Conservation (phyloP, 441 rosid genomes). For the Brassica balearica region DNA sequence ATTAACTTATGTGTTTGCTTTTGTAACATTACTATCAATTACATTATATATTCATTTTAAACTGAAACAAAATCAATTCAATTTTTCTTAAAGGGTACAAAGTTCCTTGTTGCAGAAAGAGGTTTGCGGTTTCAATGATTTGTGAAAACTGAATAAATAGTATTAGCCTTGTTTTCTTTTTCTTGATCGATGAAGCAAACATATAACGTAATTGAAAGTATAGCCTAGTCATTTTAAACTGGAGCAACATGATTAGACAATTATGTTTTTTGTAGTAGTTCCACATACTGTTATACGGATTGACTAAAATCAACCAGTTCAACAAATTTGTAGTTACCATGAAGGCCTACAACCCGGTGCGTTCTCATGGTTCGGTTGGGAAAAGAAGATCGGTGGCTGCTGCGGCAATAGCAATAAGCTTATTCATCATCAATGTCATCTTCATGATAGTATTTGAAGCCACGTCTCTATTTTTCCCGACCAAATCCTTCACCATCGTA, state of each 20-base stretch:
- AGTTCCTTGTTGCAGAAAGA: not conserved
- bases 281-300: no score
- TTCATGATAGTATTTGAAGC: not conserved
- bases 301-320: no score
- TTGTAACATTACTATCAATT: not conserved
- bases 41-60: not conserved
- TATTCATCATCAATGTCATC: constrained; percentile 26
- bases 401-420: constrained; percentile 4
- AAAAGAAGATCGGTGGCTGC: constrained; percentile 25
- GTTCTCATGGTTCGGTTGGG: no score
- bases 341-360: no score
- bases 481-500: not conserved
- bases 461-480: constrained; percentile 17
- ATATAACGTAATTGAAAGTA: no score
- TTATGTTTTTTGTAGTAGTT: no score
- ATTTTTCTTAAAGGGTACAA: not conserved
- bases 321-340: no score
- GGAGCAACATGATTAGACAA: no score
- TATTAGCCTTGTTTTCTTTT: no score
- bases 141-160: not conserved
- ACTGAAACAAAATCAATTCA: not conserved
- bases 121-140: not conserved
- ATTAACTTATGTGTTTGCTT: not conserved
- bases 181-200: no score
- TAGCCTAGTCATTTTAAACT: no score